phyloP scores from a whole-genome alignment of 129 eudicot species.

The Tanacetum coccineum region DNA sequence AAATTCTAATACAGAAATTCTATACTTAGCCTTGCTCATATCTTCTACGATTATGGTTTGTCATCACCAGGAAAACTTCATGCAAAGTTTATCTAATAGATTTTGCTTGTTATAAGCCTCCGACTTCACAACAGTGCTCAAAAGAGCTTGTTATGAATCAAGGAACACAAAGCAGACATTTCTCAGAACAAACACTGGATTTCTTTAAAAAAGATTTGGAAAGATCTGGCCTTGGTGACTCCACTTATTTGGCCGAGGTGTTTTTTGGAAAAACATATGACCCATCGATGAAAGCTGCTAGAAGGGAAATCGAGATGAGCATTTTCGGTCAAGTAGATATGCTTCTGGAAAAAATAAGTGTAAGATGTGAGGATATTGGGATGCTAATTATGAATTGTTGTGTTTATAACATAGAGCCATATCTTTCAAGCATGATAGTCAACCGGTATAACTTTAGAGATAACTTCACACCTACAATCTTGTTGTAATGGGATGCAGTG shows the following conservation, averaged over 20 bases:
- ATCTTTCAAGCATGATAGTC: conserved; percentile 34
- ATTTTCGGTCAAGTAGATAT: conserved; percentile 48
- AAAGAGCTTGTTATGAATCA: too few species aligned
- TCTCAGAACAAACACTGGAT: too few species aligned
- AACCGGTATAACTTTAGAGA: conserved; percentile 44
- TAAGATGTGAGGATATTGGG: conserved; percentile 33
- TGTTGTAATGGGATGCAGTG: conserved; percentile 62
- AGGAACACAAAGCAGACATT: too few species aligned
- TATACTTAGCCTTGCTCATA: conserved; percentile 16
- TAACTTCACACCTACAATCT: conserved; percentile 36
- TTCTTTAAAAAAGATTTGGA: neutral
- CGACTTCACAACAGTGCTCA: too few species aligned
- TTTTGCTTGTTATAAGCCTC: too few species aligned
- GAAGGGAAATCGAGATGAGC: conserved; percentile 33
- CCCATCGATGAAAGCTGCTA: conserved; percentile 21
- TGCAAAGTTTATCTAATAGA: too few species aligned
- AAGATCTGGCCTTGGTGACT: conserved; percentile 38
- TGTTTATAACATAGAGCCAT: conserved; percentile 34
- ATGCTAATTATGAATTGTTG: conserved; percentile 39
- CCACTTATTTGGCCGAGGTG: conserved; percentile 36
- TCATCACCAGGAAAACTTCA: neutral
- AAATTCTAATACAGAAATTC: neutral
- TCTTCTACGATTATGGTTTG: neutral
- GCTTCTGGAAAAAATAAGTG: conserved; percentile 36
- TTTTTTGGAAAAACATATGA: conserved; percentile 6